Evolutionary conservation across 768 basidiomycete species (phyloP), one percentile per base, ranked within the genome.

Genomic region (Paxillus ammoniavirescens): DNA sequence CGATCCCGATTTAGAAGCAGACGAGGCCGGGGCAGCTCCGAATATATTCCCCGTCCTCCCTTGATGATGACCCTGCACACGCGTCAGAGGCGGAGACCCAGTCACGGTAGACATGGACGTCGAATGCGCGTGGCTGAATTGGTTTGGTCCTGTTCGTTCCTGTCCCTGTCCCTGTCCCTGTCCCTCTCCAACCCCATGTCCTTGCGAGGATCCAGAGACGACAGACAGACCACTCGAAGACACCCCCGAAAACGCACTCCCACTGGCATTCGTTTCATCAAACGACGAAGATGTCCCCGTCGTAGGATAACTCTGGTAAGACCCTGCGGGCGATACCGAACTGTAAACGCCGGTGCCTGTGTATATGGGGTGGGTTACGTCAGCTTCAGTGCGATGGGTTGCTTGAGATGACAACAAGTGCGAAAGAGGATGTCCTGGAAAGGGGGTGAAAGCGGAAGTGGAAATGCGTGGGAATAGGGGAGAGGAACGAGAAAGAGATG

Each of bases 61-160:
- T 40, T 40, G 38, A 9, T 13, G 18, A 23, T 47, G n/a, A 5
- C 28, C 21, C 5, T 42, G 38, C 8, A n/a, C 23, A n/a, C 33
- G 62, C 28, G n/a, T 28, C 40, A 53, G 57, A 8, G 45, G 57
- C 2, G 65, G 53, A 2, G 65, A 61, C 7, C 42, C 61, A 5
- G 60, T 59, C 4, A 69, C 54, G 26, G 69, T 69, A 8, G 65
- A 61, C 12, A 65, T 2, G 10, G 68, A 69, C 21, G 58, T 30
- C 3, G 67, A 69, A 23, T 62, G 55, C 17, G 52, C 46, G 21
- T 69, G 68, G 3, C 55, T 9, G 2, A 38, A 0, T 2, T 47
- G 40, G 8, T 17, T 4, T 52, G n/a, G 42, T n/a, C 14, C 23
- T n/a, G 17, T 46, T 9, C 36, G 58, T 15, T 33, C 43, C 14